phyloP scores from a whole-genome alignment of 176 grass and related monocot species.

The Saccharum spontaneum region DNA sequence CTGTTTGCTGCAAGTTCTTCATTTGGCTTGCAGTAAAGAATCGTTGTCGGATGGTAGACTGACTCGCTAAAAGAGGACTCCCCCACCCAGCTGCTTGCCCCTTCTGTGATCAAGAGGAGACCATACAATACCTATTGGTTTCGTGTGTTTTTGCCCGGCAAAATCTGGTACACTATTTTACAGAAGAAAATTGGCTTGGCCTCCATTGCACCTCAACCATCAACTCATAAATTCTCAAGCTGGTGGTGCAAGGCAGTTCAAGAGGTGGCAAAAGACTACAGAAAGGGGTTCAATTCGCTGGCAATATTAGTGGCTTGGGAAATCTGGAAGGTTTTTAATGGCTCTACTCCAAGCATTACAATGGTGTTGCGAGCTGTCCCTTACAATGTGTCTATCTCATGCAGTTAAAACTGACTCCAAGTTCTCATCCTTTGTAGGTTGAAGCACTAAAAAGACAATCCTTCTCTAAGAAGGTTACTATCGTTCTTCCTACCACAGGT shows the following conservation, averaged over 20 bases:
- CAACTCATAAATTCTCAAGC: neutral
- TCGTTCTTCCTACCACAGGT: conserved; percentile 81
- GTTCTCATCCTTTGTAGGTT: conserved; percentile 46
- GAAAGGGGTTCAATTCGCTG: neutral
- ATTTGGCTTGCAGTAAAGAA: neutral
- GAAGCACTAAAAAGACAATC: conserved; percentile 52
- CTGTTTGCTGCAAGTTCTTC: neutral
- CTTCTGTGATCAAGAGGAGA: neutral
- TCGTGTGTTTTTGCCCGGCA: neutral
- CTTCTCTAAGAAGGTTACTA: conserved; percentile 61
- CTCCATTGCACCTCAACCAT: neutral
- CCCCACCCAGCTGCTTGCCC: neutral
- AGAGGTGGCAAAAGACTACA: neutral
- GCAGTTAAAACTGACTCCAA: conserved; percentile 69
- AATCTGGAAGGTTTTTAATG: neutral
- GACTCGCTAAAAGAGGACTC: neutral
- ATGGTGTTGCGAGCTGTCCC: neutral
- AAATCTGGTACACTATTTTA: neutral
- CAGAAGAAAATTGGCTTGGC: neutral
- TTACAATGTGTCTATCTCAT: conserved; percentile 27
- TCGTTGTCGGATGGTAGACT: neutral
- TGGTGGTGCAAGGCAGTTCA: neutral
- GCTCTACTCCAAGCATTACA: neutral
- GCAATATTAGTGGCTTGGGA: neutral
- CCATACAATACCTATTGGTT: neutral